A percentile compares a stretch with the other conserved stretches of the same genome.
Evolutionary conservation across 768 basidiomycete species (phyloP).

Genomic region (Pleurotus tuoliensis): DNA sequence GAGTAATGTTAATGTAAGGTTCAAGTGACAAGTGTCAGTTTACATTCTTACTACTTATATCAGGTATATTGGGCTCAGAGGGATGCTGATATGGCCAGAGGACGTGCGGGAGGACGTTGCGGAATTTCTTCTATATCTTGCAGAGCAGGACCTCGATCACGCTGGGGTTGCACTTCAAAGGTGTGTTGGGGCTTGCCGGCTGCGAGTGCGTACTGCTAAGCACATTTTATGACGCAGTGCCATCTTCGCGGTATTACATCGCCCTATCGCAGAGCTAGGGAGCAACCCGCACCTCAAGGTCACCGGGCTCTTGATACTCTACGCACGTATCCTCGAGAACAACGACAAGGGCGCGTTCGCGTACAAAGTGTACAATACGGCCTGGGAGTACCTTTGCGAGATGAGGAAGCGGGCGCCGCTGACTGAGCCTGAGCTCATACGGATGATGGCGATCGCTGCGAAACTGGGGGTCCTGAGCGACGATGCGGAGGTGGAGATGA

Average conservation of each 20-base stretch:
- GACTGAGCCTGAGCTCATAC: background rate
- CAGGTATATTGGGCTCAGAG: background rate
- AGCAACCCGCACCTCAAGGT: slow-evolving; percentile 58
- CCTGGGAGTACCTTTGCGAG: slow-evolving; percentile 27
- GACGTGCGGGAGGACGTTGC: background rate
- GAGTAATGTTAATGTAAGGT: background rate
- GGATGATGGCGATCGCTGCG: background rate
- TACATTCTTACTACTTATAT: background rate
- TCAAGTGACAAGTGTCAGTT: background rate
- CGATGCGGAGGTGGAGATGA: background rate
- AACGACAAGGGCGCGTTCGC: slow-evolving; percentile 33
- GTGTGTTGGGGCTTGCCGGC: background rate
- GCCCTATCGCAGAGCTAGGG: slow-evolving; percentile 31
- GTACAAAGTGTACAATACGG: slow-evolving; percentile 34
- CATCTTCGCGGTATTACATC: background rate
- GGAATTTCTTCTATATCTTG: background rate
- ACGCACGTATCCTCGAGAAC: slow-evolving; percentile 54
- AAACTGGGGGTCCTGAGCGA: background rate
- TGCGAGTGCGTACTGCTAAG: background rate
- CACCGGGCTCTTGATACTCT: slow-evolving; percentile 59
- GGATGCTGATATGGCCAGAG: background rate
- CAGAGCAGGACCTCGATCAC: background rate
- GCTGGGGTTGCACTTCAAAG: background rate
- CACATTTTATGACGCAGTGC: background rate
- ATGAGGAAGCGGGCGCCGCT: background rate